Base-by-base conservation (phyloP, 208 protist genomes). In the Leishmania gerbilli region DNA sequence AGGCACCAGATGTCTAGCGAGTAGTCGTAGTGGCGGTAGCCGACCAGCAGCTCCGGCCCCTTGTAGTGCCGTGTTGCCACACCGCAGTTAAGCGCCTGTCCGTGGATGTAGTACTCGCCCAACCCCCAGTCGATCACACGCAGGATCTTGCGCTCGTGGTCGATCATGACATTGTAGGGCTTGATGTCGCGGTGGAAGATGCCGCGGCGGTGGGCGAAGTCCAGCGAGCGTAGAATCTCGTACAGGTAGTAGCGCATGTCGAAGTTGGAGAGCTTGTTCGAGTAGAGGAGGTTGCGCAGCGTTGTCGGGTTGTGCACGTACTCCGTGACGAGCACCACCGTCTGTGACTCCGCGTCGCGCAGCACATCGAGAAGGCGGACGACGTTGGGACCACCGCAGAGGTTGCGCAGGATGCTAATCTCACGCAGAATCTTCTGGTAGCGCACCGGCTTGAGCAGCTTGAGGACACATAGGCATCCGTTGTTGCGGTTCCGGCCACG, bases 121-220 rank as follows among this genome's bases (percentile, higher is more conserved):
- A 99, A 82, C 51, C 99, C 97, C 98, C 98, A 99, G 87, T 99
- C 98, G 77, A 99, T 99, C 11, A 99, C 92, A 31, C 99, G 89
- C 58, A 99, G 83, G 75, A 98, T 93, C 49, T 96, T 89, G 51
- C 98, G 90, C 64, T 93, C 84, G 91, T 99, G 99, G 84, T 99
- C 99, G 87, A 99, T 99, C 95, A 99, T 99, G 40, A 99, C 95
- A 79, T 99, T 99, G 81, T 99, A 99, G 45, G 99, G 99, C 88
- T 99, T 99, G 60, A 99, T 99, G 80, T 99, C 99, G 65, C 99
- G 94, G 83, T 99, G 99, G 92, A 99, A 99, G 71, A 99, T 99
- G 34, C 99, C 99, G n/a, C 95, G 98, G 47, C 96, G 98, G 84
- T 99, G 99, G 51, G 95, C 98, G 86, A 98, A 99, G 89, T 99